phyloP scores from a whole-genome alignment of 2,329 filamentous ascomycete genomes.

The Cladosporium sp. region DNA sequence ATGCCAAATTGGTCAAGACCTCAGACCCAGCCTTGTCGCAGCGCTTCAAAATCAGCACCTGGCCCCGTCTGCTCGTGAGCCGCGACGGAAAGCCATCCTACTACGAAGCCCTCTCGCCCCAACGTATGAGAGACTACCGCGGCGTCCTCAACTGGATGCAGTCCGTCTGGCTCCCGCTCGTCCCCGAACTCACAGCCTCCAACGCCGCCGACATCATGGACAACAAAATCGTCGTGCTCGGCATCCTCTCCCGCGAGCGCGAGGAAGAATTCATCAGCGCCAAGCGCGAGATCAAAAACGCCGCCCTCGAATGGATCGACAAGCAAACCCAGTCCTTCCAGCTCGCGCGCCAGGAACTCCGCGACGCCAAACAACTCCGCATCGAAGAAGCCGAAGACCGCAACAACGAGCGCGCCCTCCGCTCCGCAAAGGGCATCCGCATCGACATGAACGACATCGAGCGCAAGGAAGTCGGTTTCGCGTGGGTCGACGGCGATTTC shows the following conservation, averaged over 20 bases:
- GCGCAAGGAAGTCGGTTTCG: constrained; percentile 86
- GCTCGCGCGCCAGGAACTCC: constrained; percentile 84
- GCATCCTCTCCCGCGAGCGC: constrained; percentile 75
- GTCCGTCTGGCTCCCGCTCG: constrained; percentile 90
- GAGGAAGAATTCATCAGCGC: constrained; percentile 72
- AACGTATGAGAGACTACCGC: constrained; percentile 84
- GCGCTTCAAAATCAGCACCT: constrained; percentile 92
- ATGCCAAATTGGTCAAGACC: constrained; percentile 89
- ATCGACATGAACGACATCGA: constrained; percentile 87
- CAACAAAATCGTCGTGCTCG: constrained; percentile 88
- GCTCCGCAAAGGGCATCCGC: constrained; percentile 81
- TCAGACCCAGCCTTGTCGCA: constrained; percentile 69
- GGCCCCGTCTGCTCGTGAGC: constrained; percentile 87
- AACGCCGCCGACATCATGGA: constrained; percentile 96
- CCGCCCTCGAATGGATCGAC: constrained; percentile 96
- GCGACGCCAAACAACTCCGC: constrained; percentile 88
- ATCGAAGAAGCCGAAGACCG: constrained; percentile 96
- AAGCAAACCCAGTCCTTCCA: constrained; percentile 90
- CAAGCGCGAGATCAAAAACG: constrained; percentile 88
- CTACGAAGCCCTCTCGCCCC: constrained; percentile 79
- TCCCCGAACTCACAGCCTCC: constrained; percentile 84
- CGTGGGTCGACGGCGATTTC: constrained; percentile 94
- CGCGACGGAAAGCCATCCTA: constrained; percentile 86
- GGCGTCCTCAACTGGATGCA: constrained; percentile 89
- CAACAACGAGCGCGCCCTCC: constrained; percentile 78